Conservation (phyloP, 106 monocot species). For the Dendrobium chrysotoxum region DNA sequence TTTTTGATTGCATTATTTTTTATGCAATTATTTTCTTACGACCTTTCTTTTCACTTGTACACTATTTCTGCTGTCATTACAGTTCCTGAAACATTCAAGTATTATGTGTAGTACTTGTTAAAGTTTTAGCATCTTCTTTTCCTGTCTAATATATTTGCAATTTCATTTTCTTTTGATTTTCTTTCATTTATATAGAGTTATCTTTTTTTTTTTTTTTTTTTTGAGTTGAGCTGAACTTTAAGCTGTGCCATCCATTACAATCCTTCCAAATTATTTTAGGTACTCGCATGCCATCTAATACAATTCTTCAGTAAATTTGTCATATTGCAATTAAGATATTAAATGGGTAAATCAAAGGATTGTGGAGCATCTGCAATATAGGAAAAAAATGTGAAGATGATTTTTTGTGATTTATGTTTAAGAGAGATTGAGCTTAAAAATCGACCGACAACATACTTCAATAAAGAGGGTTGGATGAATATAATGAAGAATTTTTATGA, state of each 20-base stretch:
- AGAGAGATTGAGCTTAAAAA: too few species aligned
- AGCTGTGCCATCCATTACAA: neutral
- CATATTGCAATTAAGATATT: too few species aligned
- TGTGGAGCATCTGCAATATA: too few species aligned
- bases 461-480: too few species aligned
- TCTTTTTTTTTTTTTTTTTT: neutral
- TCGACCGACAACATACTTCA: too few species aligned
- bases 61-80: neutral
- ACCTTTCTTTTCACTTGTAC: neutral
- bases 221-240: neutral
- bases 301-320: too few species aligned
- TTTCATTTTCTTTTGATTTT: neutral
- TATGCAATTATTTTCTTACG: neutral
- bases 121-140: neutral
- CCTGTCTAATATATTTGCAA: neutral
- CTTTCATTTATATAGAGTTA: neutral
- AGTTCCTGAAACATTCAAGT: neutral
- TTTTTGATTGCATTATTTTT: neutral
- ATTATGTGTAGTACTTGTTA: neutral
- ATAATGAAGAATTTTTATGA: too few species aligned
- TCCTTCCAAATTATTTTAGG: constrained; percentile 25
- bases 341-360: too few species aligned
- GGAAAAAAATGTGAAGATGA: too few species aligned
- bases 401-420: too few species aligned
- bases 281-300: constrained; percentile 73